Conservation (phyloP, 108 stramenopile species). For the Schizochytrium sp. region DNA sequence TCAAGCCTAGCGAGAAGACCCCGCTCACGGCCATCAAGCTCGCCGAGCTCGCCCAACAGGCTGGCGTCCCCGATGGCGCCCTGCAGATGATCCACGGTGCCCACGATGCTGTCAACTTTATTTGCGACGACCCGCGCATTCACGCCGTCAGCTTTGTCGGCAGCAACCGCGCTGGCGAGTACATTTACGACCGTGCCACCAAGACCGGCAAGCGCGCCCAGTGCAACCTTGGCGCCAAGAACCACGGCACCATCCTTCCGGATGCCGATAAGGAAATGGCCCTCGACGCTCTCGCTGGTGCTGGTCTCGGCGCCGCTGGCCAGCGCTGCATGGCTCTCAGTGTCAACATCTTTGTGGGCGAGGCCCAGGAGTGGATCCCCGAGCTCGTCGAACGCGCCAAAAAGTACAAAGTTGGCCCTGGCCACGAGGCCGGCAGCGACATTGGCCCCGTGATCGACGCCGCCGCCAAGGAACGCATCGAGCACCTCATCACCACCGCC, state of each 20-base stretch:
- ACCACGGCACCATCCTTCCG: constrained; percentile 79
- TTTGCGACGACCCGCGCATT: constrained; percentile 69
- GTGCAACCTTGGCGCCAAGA: constrained; percentile 89
- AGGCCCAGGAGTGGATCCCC: constrained; percentile 33
- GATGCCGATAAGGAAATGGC: constrained; percentile 55
- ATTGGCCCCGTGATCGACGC: constrained; percentile 77
- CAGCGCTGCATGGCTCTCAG: constrained; percentile 90
- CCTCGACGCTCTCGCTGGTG: constrained; percentile 13
- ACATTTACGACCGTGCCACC: constrained; percentile 71
- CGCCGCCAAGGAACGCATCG: constrained; percentile 62
- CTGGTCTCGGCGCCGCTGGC: constrained; percentile 71
- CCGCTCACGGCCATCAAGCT: constrained; percentile 40
- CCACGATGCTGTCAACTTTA: constrained; percentile 63
- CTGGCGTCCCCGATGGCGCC: constrained; percentile 81
- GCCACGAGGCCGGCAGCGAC: constrained; percentile 66
- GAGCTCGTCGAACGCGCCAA: constrained; percentile 35
- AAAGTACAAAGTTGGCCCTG: constrained; percentile 68
- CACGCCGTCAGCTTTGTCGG: constrained; percentile 89
- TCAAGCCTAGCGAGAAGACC: constrained; percentile 67
- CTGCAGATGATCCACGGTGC: constrained; percentile 83
- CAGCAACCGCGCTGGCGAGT: constrained; percentile 68
- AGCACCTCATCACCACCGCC: constrained; percentile 58
- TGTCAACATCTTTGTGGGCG: constrained; percentile 71
- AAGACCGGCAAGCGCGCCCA: constrained; percentile 74
- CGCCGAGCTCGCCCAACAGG: constrained; percentile 64